phyloP scores from a whole-genome alignment of 2,329 filamentous ascomycete genomes.

The Ophiostoma perfectum region DNA sequence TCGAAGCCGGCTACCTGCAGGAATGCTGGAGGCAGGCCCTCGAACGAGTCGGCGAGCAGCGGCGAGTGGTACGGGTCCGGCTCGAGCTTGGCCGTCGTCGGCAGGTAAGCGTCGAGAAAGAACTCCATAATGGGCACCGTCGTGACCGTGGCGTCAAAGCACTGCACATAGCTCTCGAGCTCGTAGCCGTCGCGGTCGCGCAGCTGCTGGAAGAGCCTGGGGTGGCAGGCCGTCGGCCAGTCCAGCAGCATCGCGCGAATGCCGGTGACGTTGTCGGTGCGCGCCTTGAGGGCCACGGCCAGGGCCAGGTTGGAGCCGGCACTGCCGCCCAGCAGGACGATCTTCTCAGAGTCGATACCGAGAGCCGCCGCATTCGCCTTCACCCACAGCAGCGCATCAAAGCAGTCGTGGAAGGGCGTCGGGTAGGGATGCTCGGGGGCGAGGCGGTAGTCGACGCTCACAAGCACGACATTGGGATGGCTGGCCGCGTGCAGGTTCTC shows the following conservation, averaged over 20 bases:
- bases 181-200: conserved; percentile 32
- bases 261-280: conserved; percentile 25
- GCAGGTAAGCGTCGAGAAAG: conserved; percentile 35
- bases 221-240: conserved; percentile 36
- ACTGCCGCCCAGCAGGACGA: neutral
- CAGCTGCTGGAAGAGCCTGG: conserved; percentile 33
- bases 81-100: conserved; percentile 26
- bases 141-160: conserved; percentile 33
- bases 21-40: conserved; percentile 30
- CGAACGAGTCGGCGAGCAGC: conserved; percentile 33
- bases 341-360: neutral
- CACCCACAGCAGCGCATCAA: conserved; percentile 36
- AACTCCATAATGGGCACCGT: conserved; percentile 32
- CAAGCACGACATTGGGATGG: conserved; percentile 32
- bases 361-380: neutral
- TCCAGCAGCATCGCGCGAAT: conserved; percentile 34
- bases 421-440: conserved; percentile 49
- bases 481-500: conserved; percentile 32
- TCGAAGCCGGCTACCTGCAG: conserved; percentile 36
- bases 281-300: neutral
- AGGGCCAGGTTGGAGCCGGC: neutral
- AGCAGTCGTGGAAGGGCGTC: conserved; percentile 45
- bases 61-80: conserved; percentile 33
- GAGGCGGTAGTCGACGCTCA: conserved; percentile 37
- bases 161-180: conserved; percentile 35